A percentile compares a stretch with the other conserved stretches of the same genome.
These are phyloP conservation scores for Cladosporium oxysporum DNA, from an alignment of 2,329 filamentous ascomycete genomes.

Conservation along the genomic window DNA sequence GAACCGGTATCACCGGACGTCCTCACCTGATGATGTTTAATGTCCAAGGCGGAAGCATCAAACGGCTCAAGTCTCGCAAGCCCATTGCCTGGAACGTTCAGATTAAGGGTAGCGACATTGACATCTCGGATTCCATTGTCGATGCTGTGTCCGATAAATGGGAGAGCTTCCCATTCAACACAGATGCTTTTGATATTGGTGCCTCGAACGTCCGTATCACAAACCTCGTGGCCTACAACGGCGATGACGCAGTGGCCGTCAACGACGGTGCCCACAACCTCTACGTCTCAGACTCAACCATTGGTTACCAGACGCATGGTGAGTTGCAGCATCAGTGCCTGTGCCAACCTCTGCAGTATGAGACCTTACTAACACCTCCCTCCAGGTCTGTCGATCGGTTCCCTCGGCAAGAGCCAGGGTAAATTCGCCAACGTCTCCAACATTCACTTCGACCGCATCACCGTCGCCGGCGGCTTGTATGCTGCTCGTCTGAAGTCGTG, in stretches of 20 bases:
- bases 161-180: slow-evolving; percentile 47
- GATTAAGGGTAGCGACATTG: slow-evolving; percentile 44
- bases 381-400: slow-evolving; percentile 42
- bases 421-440: slow-evolving; percentile 44
- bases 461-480: slow-evolving; percentile 45
- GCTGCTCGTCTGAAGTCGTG: slow-evolving; percentile 49
- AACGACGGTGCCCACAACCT: slow-evolving; percentile 43
- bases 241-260: slow-evolving; percentile 48
- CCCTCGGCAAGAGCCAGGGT: slow-evolving; percentile 42
- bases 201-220: slow-evolving; percentile 37
- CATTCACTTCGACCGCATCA: slow-evolving; percentile 47
- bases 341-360: slow-evolving; percentile 21
- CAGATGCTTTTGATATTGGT: slow-evolving; percentile 40
- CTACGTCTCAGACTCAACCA: slow-evolving; percentile 42
- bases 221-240: slow-evolving; percentile 43
- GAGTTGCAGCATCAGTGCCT: slow-evolving; percentile 43
- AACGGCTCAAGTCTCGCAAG: slow-evolving; percentile 46
- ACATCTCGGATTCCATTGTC: slow-evolving; percentile 44
- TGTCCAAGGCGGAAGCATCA: slow-evolving; percentile 40
- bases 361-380: slow-evolving; percentile 41
- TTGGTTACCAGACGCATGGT: slow-evolving; percentile 49
- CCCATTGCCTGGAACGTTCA: slow-evolving; percentile 49
- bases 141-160: slow-evolving; percentile 39
- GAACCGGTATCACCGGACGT: slow-evolving; percentile 42
- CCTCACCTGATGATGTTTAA: slow-evolving; percentile 47